Evolutionary conservation across 768 basidiomycete species (phyloP).

Genomic region (Phlebiopsis flavidoalba): DNA sequence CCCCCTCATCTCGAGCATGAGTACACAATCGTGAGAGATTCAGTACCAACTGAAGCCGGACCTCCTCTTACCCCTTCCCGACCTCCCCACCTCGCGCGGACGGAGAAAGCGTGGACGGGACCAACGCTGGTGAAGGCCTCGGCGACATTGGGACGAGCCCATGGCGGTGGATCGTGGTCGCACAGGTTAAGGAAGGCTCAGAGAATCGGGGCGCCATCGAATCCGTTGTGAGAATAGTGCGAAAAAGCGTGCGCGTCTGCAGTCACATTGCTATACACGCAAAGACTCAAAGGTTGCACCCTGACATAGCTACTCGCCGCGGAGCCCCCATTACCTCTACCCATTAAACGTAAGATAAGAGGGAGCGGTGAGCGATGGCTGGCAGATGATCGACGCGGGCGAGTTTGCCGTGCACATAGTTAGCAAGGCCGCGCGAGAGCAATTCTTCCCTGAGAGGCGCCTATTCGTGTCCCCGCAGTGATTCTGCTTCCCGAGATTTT

Average conservation of each 20-base stretch:
- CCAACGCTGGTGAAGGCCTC: slow-evolving; percentile 59
- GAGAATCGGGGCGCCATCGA: slow-evolving; percentile 77
- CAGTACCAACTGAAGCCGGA: slow-evolving; percentile 45
- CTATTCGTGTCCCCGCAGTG: not conserved
- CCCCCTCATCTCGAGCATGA: slow-evolving; percentile 69
- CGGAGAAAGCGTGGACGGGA: slow-evolving; percentile 59
- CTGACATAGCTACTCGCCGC: slow-evolving; percentile 46
- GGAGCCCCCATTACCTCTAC: slow-evolving; percentile 54
- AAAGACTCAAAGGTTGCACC: not conserved
- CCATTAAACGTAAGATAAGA: slow-evolving; percentile 61
- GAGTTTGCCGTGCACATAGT: slow-evolving; percentile 76
- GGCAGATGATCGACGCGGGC: slow-evolving; percentile 83
- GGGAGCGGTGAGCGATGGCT: slow-evolving; percentile 60
- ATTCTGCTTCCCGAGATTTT: too few species aligned
- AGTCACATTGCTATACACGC: not conserved
- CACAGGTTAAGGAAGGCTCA: slow-evolving; percentile 83
- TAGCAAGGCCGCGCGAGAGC: slow-evolving; percentile 58
- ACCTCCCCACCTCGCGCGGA: slow-evolving; percentile 56
- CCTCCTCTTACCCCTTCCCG: slow-evolving; percentile 64
- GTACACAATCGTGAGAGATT: slow-evolving; percentile 48
- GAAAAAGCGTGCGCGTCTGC: slow-evolving; percentile 60
- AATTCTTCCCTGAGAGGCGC: slow-evolving; percentile 48
- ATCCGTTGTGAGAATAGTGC: slow-evolving; percentile 60
- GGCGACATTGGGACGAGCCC: slow-evolving; percentile 46
- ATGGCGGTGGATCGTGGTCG: slow-evolving; percentile 77